Conservation (phyloP, 768 basidiomycete species). For the Gyrodon lividus region DNA sequence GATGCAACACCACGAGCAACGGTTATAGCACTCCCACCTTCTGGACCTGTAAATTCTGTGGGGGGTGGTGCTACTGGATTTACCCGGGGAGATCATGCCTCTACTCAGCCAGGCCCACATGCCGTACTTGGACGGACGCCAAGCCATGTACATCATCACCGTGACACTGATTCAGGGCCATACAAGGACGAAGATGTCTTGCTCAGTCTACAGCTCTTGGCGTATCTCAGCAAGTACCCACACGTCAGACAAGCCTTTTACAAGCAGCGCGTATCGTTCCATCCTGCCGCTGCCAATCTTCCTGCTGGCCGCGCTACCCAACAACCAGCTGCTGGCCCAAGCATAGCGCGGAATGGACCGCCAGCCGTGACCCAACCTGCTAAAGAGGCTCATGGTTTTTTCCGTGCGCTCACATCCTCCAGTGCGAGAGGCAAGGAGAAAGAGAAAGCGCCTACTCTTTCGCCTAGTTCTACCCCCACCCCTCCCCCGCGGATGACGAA, state of each 20-base stretch:
- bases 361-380: slow-evolving; percentile 12
- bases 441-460: slow-evolving; percentile 28
- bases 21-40: slow-evolving; percentile 51
- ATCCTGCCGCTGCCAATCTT: slow-evolving; percentile 61
- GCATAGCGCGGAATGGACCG: slow-evolving; percentile 12
- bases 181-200: slow-evolving; percentile 96
- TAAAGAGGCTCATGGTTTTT: slow-evolving; percentile 42
- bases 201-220: slow-evolving; percentile 86
- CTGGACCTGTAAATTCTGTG: slow-evolving; percentile 12
- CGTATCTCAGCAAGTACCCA: slow-evolving; percentile 96
- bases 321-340: slow-evolving; percentile 28
- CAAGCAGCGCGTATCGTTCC: slow-evolving; percentile 79
- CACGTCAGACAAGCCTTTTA: slow-evolving; percentile 97
- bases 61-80: slow-evolving; percentile 11
- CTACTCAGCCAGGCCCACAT: slow-evolving; percentile 13
- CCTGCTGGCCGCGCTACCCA: slow-evolving; percentile 29
- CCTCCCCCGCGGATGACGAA: slow-evolving; percentile 62
- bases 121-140: slow-evolving; percentile 20
- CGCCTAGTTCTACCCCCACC: slow-evolving; percentile 23
- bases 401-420: slow-evolving; percentile 44
- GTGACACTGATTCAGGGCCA: slow-evolving; percentile 51
- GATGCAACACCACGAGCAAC: slow-evolving; percentile 67
- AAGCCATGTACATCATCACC: slow-evolving; percentile 39
- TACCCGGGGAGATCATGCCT: slow-evolving; percentile 17
- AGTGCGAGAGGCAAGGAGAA: slow-evolving; percentile 51